These are phyloP conservation scores for Penicillium soppii DNA, from an alignment of 495 filamentous ascomycete species.

Conservation along the genomic window DNA sequence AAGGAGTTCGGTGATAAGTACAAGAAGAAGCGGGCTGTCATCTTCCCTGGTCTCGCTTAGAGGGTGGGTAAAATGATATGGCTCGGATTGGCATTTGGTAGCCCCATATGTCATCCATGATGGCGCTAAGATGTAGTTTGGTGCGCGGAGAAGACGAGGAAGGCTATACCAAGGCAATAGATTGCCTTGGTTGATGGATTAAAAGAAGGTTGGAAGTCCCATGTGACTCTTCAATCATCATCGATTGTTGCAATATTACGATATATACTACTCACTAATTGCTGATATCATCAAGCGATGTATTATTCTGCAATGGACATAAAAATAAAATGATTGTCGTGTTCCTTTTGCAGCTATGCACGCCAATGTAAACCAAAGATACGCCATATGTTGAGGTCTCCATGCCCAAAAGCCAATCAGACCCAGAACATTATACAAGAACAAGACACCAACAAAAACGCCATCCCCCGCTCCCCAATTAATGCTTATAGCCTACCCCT, in stretches of 20 bases:
- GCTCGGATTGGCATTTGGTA: background rate
- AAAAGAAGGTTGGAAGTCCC: background rate
- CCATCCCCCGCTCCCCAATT: background rate
- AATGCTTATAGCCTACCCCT: background rate
- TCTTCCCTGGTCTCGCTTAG: slow-evolving; percentile 70
- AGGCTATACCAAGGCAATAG: background rate
- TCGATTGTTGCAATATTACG: background rate
- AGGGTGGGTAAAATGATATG: background rate
- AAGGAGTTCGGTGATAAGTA: slow-evolving; percentile 89
- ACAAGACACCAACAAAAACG: slow-evolving; percentile 1
- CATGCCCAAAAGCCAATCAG: background rate
- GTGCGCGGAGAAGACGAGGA: background rate
- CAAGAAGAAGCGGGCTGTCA: slow-evolving; percentile 77
- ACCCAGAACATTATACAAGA: slow-evolving; percentile 6
- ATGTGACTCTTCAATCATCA: background rate
- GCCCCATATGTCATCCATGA: background rate
- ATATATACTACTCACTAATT: background rate
- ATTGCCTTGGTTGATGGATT: background rate
- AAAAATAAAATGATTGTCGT: slow-evolving; percentile 20
- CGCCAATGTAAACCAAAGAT: slow-evolving; percentile 5
- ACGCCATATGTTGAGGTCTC: slow-evolving; percentile 18
- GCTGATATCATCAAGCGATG: slow-evolving; percentile 9
- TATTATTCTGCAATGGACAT: slow-evolving; percentile 18
- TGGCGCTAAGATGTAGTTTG: background rate
- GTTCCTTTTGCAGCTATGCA: slow-evolving; percentile 13